These are phyloP conservation scores for Irineochytrium annulatum DNA, from an alignment of 192 early-diverging fungal genomes.

Conservation along the genomic window DNA sequence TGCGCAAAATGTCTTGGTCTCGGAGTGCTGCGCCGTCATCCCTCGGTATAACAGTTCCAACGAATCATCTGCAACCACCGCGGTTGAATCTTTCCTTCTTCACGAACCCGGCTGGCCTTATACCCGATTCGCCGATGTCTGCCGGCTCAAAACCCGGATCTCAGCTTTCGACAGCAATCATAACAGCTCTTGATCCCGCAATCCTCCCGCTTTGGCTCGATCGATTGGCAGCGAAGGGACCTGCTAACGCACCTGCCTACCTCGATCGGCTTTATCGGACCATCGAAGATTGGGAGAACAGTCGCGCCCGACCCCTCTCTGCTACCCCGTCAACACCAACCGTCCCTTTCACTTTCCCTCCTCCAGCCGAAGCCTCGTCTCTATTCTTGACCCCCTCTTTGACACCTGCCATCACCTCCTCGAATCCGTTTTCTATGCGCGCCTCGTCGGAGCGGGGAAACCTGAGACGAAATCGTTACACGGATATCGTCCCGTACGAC, in stretches of 20 bases:
- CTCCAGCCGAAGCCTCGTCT: too few relatives aligned
- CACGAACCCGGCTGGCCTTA: neutral
- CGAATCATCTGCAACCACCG: neutral
- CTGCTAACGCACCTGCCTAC: neutral
- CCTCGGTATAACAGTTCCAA: neutral
- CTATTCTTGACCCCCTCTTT: too few relatives aligned
- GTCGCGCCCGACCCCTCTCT: neutral
- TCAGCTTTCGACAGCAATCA: neutral
- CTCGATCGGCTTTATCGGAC: constrained; percentile 4
- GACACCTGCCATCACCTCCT: neutral
- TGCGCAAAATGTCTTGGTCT: neutral
- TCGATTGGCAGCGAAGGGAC: neutral
- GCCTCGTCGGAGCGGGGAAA: constrained; percentile 4
- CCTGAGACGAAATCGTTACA: constrained; percentile 37
- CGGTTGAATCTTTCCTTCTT: constrained; percentile 5
- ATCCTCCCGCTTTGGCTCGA: constrained; percentile 15
- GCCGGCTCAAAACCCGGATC: constrained; percentile 12
- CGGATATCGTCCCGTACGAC: constrained; percentile 51
- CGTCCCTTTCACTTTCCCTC: too few relatives aligned
- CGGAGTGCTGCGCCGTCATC: neutral
- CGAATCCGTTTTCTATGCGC: neutral
- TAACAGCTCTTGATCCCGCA: neutral
- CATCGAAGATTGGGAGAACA: constrained; percentile 10
- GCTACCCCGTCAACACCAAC: neutral
- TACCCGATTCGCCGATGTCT: constrained; percentile 2